These are phyloP conservation scores for Pseudohyphozyma bogoriensis DNA, from an alignment of 768 basidiomycete genomes.

Conservation along the genomic window DNA sequence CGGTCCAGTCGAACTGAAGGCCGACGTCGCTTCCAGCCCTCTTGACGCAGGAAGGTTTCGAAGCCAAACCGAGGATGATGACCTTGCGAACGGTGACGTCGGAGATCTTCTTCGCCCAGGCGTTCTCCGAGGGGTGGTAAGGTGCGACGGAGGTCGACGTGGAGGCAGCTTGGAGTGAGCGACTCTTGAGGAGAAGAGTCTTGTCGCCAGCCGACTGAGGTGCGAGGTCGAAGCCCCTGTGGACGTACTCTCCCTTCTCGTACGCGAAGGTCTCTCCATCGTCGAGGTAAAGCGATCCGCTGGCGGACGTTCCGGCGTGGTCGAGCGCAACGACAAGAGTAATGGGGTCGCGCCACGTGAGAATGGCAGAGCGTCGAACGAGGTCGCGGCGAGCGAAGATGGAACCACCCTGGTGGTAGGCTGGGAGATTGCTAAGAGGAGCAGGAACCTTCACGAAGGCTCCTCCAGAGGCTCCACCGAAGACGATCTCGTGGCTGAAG, in stretches of 20 bases:
- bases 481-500: constrained; percentile 60
- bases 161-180: constrained; percentile 48
- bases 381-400: constrained; percentile 81
- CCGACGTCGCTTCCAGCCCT: constrained; percentile 39
- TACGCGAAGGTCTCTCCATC: constrained; percentile 79
- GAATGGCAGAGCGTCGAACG: constrained; percentile 67
- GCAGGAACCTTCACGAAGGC: constrained; percentile 60
- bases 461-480: constrained; percentile 55
- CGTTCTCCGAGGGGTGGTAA: constrained; percentile 51
- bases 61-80: constrained; percentile 60
- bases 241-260: constrained; percentile 65
- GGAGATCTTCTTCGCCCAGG: constrained; percentile 55
- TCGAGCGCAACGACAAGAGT: constrained; percentile 71
- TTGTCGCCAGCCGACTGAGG: constrained; percentile 40
- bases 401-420: constrained; percentile 81
- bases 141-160: constrained; percentile 43
- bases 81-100: constrained; percentile 73
- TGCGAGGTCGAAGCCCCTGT: constrained; percentile 62
- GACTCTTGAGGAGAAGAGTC: constrained; percentile 46
- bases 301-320: constrained; percentile 49
- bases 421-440: constrained; percentile 66
- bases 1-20: constrained; percentile 58
- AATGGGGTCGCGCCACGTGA: constrained; percentile 88
- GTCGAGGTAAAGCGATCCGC: constrained; percentile 86
- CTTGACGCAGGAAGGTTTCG: constrained; percentile 54